Base-by-base conservation (phyloP, 1,284 basidiomycete genomes). In the Austropuccinia psidii region DNA sequence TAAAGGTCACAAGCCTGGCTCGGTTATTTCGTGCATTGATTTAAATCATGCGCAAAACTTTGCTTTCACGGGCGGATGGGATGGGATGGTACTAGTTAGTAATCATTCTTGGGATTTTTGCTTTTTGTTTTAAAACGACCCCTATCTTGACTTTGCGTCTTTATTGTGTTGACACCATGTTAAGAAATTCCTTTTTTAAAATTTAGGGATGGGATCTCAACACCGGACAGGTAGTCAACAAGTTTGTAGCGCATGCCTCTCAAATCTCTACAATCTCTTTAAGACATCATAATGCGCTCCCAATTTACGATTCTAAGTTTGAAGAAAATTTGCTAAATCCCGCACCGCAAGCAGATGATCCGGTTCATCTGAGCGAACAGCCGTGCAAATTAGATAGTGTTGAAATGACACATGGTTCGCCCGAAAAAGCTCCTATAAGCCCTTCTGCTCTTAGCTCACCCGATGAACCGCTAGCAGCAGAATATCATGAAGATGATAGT, bases 121-220 rank as follows among this genome's bases (percentile, higher is more conserved):
- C 39, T 15, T 21, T 60, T 27, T 29, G 13, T 39, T 6, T 1
- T 29, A 8, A 52, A 52, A 24, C 58, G 66, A 70, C 31, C 75
- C 33, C 39, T n/a, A 21, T 49, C 31, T 39, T 19, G 24, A 43
- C 11, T 11, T 45, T 45, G 49, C 41, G 35, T 31, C 1, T 45
- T 39, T 37, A 3, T 24, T 31, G 0, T 17, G 0, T 41, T 37
- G n/a, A 29, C n/a, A 29, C 17, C 27, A 19, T 37, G 27, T 73
- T 76, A 52, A 57, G 60, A 2, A 49, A 35, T 33, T 47, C 21
- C 24, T 19, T 21, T 11, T 54, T 27, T 19, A 54, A 27, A 33
- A 45, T 33, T 19, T 79, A 97, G 91, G 90, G 96, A 87, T 98
- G 96, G 95, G 95, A 98, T 82, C 85, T 98, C 60, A 91, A 98